Evolutionary conservation across 2,329 filamentous ascomycete species (phyloP).

Genomic region (Colletotrichum aenigma): DNA sequence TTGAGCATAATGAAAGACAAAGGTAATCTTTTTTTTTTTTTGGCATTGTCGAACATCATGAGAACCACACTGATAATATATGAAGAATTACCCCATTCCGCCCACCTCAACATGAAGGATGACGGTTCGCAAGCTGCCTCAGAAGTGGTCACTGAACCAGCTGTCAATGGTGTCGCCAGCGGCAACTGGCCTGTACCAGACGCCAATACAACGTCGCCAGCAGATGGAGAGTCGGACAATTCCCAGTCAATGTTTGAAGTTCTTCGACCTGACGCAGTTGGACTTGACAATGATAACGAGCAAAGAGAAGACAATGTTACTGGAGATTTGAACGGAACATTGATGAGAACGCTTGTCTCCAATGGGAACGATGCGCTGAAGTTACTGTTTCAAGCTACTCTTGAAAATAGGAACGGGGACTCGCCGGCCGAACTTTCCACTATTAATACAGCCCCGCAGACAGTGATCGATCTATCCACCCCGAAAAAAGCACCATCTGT

Average conservation of each 20-base stretch:
- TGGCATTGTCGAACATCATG: background rate
- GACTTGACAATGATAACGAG: background rate
- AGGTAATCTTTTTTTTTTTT: background rate
- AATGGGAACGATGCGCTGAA: slow-evolving; percentile 54
- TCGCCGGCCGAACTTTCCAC: background rate
- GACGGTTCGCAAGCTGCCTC: background rate
- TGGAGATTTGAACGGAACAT: background rate
- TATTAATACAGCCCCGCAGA: background rate
- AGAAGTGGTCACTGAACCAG: background rate
- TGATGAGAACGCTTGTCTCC: slow-evolving; percentile 54
- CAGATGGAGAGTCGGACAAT: background rate
- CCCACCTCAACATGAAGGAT: background rate
- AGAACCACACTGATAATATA: background rate
- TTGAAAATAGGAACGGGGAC: slow-evolving; percentile 3
- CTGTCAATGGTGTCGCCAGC: background rate
- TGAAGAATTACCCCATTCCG: background rate
- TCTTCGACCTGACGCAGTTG: background rate
- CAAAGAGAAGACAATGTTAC: background rate
- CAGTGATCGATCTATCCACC: background rate
- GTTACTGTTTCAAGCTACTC: slow-evolving; percentile 54
- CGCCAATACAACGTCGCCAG: background rate
- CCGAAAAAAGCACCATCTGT: background rate
- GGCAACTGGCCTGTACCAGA: background rate
- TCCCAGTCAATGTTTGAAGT: background rate
- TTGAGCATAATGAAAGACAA: background rate